Evolutionary conservation across 1,139 yeast genomes (phyloP).

Genomic region (Candida frijolesensis): DNA sequence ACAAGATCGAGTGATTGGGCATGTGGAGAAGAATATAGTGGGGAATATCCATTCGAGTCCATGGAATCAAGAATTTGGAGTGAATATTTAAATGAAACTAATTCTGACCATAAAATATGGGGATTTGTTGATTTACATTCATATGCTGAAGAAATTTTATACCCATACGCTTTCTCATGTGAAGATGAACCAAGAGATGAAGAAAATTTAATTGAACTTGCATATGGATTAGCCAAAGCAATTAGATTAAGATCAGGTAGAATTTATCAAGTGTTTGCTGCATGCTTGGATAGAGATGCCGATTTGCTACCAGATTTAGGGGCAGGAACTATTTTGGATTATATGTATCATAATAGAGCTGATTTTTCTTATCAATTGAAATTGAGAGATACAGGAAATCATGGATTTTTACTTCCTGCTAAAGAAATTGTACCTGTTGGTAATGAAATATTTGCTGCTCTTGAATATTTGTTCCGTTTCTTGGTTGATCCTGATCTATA

Average conservation of each 20-base stretch:
- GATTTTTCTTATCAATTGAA: conserved; percentile 85
- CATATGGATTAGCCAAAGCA: conserved; percentile 77
- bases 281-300: conserved; percentile 75
- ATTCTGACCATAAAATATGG: conserved; percentile 59
- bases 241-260: conserved; percentile 66
- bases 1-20: conserved; percentile 64
- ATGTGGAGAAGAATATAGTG: conserved; percentile 83
- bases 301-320: conserved; percentile 75
- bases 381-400: conserved; percentile 79
- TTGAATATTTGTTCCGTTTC: conserved; percentile 52
- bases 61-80: conserved; percentile 69
- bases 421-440: conserved; percentile 77
- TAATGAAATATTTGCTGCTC: conserved; percentile 66
- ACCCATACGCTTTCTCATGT: conserved; percentile 84
- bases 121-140: conserved; percentile 86
- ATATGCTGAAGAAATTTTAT: conserved; percentile 78
- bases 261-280: conserved; percentile 68
- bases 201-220: conserved; percentile 78
- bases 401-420: conserved; percentile 79
- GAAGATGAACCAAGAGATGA: conserved; percentile 72
- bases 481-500: conserved; percentile 2
- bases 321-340: conserved; percentile 81
- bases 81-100: conserved; percentile 61
- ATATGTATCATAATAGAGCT: conserved; percentile 80
- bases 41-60: conserved; percentile 77